Percentiles rank a stretch among this genome's conserved stretches.
phyloP scores from a whole-genome alignment of 2,329 filamentous ascomycete species.

The Aureobasidium mangrovei region DNA sequence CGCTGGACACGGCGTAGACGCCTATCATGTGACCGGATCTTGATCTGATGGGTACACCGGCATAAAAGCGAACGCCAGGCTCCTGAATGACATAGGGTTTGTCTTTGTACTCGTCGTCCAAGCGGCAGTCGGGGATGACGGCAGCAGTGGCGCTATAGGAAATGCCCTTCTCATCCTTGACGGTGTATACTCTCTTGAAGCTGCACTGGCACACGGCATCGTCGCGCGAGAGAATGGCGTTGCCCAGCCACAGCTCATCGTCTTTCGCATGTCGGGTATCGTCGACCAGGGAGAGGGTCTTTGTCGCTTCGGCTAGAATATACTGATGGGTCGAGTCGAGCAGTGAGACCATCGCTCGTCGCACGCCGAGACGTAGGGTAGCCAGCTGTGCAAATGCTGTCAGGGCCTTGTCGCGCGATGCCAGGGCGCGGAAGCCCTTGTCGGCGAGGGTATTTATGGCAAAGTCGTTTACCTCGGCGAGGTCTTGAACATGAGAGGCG shows the following conservation, averaged over 20 bases:
- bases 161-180: background rate
- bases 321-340: constrained; percentile 42
- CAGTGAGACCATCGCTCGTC: constrained; percentile 33
- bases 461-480: constrained; percentile 4
- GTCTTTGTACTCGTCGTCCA: constrained; percentile 27
- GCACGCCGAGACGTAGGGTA: constrained; percentile 28
- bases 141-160: background rate
- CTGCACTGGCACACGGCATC: constrained; percentile 24
- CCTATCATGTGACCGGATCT: constrained; percentile 28
- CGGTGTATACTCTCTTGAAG: constrained; percentile 4
- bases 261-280: constrained; percentile 25
- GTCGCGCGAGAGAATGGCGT: constrained; percentile 26
- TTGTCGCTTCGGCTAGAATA: constrained; percentile 42
- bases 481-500: constrained; percentile 15
- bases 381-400: constrained; percentile 30
- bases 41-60: constrained; percentile 27
- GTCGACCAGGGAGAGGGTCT: constrained; percentile 33
- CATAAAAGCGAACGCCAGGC: constrained; percentile 26
- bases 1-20: constrained; percentile 25
- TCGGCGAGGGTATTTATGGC: constrained; percentile 17
- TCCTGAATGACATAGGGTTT: constrained; percentile 24
- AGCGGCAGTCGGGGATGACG: constrained; percentile 21
- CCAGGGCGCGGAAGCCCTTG: constrained; percentile 20
- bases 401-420: constrained; percentile 27
- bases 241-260: constrained; percentile 29